A percentile compares a stretch with the other conserved stretches of the same genome.
Conservation (phyloP, 2,329 filamentous ascomycete genomes). For the Diaporthe velutina region DNA sequence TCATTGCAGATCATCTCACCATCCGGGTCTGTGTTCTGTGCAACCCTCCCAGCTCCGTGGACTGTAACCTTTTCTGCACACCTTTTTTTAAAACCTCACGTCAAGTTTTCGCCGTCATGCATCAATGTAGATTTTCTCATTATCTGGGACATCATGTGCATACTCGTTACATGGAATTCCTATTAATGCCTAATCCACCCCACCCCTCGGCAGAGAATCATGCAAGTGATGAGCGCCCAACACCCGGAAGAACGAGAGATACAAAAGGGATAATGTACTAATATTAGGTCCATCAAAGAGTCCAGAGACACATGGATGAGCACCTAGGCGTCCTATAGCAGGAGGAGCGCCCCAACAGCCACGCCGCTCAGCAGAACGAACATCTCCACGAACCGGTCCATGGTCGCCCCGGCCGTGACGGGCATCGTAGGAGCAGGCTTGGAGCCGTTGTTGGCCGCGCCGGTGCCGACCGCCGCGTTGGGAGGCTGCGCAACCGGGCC, state of each 20-base stretch:
- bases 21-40: background rate
- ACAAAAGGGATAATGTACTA: slow-evolving; percentile 2
- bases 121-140: background rate
- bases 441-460: slow-evolving; percentile 11
- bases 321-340: slow-evolving; percentile 8
- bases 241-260: slow-evolving; percentile 2
- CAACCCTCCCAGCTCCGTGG: background rate
- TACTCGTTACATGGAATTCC: background rate
- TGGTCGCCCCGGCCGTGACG: slow-evolving; percentile 31
- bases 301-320: background rate
- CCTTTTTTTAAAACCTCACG: background rate
- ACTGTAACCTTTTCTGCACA: background rate
- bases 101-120: background rate
- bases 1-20: slow-evolving; percentile 2
- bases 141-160: background rate
- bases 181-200: background rate
- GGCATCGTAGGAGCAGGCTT: background rate
- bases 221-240: slow-evolving; percentile 12
- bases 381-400: slow-evolving; percentile 19
- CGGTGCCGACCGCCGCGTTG: slow-evolving; percentile 1
- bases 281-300: background rate
- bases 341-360: slow-evolving; percentile 23
- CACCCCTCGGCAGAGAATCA: background rate
- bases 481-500: background rate
- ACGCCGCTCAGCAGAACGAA: slow-evolving; percentile 21